A percentile compares a stretch with the other conserved stretches of the same genome.
Conservation (phyloP, 306 rosid species). For the Fragaria nilgerrensis region DNA sequence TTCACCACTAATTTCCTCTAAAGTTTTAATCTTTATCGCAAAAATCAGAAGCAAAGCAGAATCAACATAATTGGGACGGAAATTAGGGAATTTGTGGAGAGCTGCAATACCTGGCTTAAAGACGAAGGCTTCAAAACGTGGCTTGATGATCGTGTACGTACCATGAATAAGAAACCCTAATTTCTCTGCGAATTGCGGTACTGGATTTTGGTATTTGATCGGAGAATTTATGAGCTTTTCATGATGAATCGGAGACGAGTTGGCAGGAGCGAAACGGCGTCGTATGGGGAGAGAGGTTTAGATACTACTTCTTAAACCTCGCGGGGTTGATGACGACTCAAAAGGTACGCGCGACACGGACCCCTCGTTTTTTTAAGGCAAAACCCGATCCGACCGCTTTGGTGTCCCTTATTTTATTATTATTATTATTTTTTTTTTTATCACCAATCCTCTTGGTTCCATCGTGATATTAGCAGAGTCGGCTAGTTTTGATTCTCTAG, state of each 20-base stretch:
- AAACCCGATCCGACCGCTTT: background rate
- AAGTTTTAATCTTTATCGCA: background rate
- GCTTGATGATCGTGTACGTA: background rate
- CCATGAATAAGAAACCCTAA: conserved; percentile 36
- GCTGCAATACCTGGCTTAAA: conserved; percentile 13
- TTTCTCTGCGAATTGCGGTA: background rate
- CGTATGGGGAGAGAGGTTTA: background rate
- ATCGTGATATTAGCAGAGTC: too few relatives aligned
- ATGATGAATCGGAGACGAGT: background rate
- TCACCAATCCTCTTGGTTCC: too few relatives aligned
- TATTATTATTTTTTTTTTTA: too few relatives aligned
- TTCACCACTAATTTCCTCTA: background rate
- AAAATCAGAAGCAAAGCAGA: background rate
- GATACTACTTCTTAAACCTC: background rate
- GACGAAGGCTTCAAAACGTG: background rate
- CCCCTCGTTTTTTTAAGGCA: background rate
- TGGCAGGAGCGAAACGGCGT: background rate
- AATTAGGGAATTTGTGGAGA: background rate
- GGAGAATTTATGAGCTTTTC: background rate
- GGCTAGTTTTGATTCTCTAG: too few relatives aligned
- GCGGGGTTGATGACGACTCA: background rate
- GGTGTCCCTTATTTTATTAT: background rate
- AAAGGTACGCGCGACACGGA: background rate
- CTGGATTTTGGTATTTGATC: background rate
- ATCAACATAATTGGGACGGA: background rate